Evolutionary conservation across 1,139 yeast species (phyloP).

Genomic region (Yamadazyma diospyri): DNA sequence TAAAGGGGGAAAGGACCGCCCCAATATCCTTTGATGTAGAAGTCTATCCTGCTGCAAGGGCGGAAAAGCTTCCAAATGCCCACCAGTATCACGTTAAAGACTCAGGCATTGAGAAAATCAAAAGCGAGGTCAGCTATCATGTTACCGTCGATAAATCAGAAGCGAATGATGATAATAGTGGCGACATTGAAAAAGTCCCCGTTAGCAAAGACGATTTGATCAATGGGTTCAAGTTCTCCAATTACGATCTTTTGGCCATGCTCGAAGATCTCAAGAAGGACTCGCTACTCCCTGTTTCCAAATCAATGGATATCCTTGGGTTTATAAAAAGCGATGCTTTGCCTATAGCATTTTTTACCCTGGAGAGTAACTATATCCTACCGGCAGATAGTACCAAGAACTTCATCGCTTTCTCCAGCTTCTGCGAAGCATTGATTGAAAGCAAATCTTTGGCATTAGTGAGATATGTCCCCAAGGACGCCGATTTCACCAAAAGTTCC

Average conservation of each 20-base stretch:
- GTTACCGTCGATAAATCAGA: slow-evolving; percentile 11
- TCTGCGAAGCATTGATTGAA: slow-evolving; percentile 53
- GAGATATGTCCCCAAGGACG: slow-evolving; percentile 51
- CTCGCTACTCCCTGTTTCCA: slow-evolving; percentile 37
- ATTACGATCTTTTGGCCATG: slow-evolving; percentile 36
- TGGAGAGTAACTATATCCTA: slow-evolving; percentile 57
- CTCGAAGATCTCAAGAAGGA: slow-evolving; percentile 42
- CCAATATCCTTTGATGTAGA: slow-evolving; percentile 44
- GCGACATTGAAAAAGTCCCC: slow-evolving; percentile 3
- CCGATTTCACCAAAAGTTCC: not conserved
- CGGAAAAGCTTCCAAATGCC: slow-evolving; percentile 32
- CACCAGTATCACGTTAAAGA: slow-evolving; percentile 28
- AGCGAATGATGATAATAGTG: slow-evolving; percentile 15
- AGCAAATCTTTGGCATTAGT: slow-evolving; percentile 54
- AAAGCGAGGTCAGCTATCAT: slow-evolving; percentile 22
- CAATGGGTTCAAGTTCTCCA: slow-evolving; percentile 67
- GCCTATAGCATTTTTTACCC: slow-evolving; percentile 57
- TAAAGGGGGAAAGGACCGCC: slow-evolving; percentile 6
- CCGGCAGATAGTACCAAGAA: slow-evolving; percentile 41
- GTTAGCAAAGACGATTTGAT: slow-evolving; percentile 20
- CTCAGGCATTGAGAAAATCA: slow-evolving; percentile 14
- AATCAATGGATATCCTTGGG: slow-evolving; percentile 65
- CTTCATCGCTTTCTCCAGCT: slow-evolving; percentile 43
- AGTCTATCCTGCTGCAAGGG: slow-evolving; percentile 61
- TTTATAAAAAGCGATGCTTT: slow-evolving; percentile 44